Conservation (phyloP, 495 filamentous ascomycete species). For the Neurospora sublineolata region DNA sequence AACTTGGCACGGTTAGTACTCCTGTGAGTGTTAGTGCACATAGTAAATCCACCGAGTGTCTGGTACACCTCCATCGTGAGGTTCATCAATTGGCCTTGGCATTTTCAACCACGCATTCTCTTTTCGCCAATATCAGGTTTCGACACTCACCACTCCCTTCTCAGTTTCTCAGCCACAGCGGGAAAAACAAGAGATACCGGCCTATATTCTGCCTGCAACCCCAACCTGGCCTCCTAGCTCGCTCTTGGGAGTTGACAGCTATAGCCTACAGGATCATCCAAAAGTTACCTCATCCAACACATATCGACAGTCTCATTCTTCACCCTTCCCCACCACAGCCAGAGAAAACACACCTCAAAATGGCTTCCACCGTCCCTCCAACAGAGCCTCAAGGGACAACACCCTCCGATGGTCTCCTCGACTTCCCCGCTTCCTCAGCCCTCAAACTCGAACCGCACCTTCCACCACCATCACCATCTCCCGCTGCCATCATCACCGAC, state of each 20-base stretch:
- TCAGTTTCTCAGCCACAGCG: background rate
- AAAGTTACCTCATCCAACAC: background rate
- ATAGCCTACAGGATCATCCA: background rate
- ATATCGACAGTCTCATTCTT: background rate
- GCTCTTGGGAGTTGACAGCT: background rate
- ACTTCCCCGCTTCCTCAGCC: conserved; percentile 1
- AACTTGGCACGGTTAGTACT: background rate
- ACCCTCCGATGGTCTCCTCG: background rate
- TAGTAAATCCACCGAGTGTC: background rate
- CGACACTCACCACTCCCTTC: background rate
- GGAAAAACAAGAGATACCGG: background rate
- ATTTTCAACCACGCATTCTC: background rate
- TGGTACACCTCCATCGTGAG: background rate
- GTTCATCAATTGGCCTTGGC: background rate
- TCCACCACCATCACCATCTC: background rate
- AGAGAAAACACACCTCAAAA: background rate
- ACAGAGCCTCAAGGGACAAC: conserved; percentile 5
- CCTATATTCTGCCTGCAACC: background rate
- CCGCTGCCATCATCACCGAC: background rate
- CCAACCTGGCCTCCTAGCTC: background rate
- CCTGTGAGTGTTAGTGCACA: background rate
- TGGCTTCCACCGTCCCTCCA: background rate
- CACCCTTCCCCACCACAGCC: background rate
- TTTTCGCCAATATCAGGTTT: background rate
- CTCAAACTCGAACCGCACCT: conserved; percentile 3